A percentile compares a stretch with the other conserved stretches of the same genome.
Conservation (phyloP, 192 early-diverging fungal species). For the Funneliformis geosporum region DNA sequence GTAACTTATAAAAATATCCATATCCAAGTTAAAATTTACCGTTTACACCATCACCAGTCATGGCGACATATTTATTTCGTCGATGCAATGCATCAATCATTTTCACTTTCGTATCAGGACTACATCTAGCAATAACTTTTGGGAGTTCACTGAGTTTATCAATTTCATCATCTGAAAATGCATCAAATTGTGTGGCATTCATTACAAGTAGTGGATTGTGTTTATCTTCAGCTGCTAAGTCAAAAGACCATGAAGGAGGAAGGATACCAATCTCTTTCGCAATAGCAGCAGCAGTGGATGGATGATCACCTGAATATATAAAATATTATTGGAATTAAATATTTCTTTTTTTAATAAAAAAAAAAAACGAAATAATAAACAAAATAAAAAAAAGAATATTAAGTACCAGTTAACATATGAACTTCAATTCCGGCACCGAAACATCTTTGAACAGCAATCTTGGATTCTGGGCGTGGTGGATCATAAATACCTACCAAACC, state of each 20-base stretch:
- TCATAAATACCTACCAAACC: conserved; percentile 94
- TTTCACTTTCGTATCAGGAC: conserved; percentile 96
- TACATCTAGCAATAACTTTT: conserved; percentile 89
- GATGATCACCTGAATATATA: conserved; percentile 62
- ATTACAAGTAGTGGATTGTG: conserved; percentile 62
- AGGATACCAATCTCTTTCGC: conserved; percentile 85
- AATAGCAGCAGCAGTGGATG: conserved; percentile 88
- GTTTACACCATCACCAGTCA: conserved; percentile 93
- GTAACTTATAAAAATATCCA: background rate
- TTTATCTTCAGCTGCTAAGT: conserved; percentile 43
- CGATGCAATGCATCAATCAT: conserved; percentile 92
- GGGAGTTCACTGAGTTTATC: conserved; percentile 79
- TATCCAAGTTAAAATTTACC: no score
- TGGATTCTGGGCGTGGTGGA: conserved; percentile 77
- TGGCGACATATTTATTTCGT: conserved; percentile 71
- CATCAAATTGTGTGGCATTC: conserved; percentile 86
- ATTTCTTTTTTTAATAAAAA: background rate
- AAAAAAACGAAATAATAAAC: background rate
- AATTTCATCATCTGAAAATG: conserved; percentile 78
- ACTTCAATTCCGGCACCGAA: conserved; percentile 92
- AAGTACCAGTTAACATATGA: conserved; percentile 89
- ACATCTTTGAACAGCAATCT: conserved; percentile 69
- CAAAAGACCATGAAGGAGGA: background rate
- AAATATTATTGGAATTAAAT: background rate
- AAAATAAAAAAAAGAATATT: no score